phyloP scores from a whole-genome alignment of 2,329 filamentous ascomycete species.

The Phaeosphaeria sp. region DNA sequence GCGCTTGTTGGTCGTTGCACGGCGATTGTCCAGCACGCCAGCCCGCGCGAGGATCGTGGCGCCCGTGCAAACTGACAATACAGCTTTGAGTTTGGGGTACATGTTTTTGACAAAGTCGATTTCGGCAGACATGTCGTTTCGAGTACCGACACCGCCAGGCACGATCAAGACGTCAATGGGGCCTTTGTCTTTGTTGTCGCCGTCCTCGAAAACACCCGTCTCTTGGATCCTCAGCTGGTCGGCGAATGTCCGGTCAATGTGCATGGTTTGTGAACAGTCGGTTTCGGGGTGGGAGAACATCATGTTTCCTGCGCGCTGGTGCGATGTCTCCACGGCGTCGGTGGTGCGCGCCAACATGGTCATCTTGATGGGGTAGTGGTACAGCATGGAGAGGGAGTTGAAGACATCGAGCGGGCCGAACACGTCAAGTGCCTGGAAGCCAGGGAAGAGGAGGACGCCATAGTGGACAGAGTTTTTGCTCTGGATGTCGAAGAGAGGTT shows the following conservation, averaged over 20 bases:
- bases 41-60: conserved; percentile 62
- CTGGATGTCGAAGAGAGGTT: conserved; percentile 16
- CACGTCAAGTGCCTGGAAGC: conserved; percentile 41
- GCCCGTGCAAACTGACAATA: conserved; percentile 71
- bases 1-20: conserved; percentile 70
- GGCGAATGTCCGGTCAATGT: conserved; percentile 22
- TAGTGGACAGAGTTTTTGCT: conserved; percentile 23
- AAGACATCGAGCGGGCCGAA: conserved; percentile 56
- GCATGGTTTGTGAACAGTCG: conserved; percentile 22
- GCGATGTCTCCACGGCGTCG: conserved; percentile 30
- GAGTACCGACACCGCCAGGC: conserved; percentile 65
- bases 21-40: conserved; percentile 63
- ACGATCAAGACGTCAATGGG: conserved; percentile 65
- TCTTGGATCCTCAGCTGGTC: conserved; percentile 23
- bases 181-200: conserved; percentile 8
- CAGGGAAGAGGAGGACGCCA: conserved; percentile 28
- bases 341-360: conserved; percentile 30
- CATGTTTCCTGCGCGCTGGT: conserved; percentile 21
- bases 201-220: not conserved
- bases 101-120: conserved; percentile 56
- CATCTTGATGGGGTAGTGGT: conserved; percentile 33
- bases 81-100: conserved; percentile 58
- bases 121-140: conserved; percentile 38
- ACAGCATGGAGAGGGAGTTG: conserved; percentile 35
- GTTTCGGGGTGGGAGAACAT: conserved; percentile 24